Base-by-base conservation (phyloP, 1,284 basidiomycete species). In the Exobasidium rhododendri region DNA sequence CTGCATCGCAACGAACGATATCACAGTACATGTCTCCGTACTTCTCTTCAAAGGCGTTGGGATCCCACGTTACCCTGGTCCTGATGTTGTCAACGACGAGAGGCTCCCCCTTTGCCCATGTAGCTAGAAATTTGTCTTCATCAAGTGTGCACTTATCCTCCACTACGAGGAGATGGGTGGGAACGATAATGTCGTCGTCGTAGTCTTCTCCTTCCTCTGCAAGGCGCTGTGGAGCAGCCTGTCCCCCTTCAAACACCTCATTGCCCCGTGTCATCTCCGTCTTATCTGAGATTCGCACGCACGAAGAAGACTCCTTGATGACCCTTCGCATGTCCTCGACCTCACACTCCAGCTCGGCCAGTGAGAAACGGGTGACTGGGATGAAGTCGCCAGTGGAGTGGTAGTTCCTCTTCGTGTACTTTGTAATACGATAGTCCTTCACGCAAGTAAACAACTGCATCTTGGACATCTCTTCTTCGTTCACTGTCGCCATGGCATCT, bases 351-450 rank as follows among this genome's bases (percentile, higher is more conserved):
- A 87, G 85, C 54, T 83, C 81, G 10, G 83, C 83, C 17, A 93
- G 81, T 75, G 92, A 89, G 1, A 82, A 80, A 59, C 83, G 83
- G 58, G 84, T 85, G 73, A 93, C 86, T 1, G 92, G 89, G 4
- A 87, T 86, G 72, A 94, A 89, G 60, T 90, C 85, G 20, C 31
- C 55, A 4, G 53, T n/a, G 28, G 30, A 46, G 47, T 58, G 59
- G n/a, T 79, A 76, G 57, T 67, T 56, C 26, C 51, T 64, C 56
- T 53, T 32, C 47, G 46, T 56, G 46, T 28, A 57, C 62, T 49
- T 63, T 72, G 4, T 47, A 49, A n/a, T 67, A 46, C 45, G 81
- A 56, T 20, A 77, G 54, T 0, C 75, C 70, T 32, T 73, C 77
- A 71, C 85, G 82, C 56, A 84, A 75, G 71, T 68, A 74, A 74